These are phyloP conservation scores for Curvularia sp. DNA, from an alignment of 2,329 filamentous ascomycete genomes.

Conservation along the genomic window DNA sequence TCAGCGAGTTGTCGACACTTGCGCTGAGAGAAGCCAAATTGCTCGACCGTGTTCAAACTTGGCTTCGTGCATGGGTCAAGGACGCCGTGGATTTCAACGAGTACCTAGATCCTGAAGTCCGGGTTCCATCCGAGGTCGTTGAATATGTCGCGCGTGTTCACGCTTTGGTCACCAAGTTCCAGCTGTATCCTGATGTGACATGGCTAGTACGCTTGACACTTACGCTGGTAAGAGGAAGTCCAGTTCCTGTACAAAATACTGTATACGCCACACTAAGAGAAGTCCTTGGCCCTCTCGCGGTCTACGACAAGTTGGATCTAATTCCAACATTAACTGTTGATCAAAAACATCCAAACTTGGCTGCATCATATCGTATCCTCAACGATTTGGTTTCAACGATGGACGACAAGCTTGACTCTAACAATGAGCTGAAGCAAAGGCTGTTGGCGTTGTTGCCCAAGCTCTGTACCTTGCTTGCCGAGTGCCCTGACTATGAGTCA, in stretches of 20 bases:
- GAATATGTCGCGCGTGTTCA: conserved; percentile 34
- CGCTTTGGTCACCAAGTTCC: conserved; percentile 32
- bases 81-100: conserved; percentile 31
- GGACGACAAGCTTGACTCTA: conserved; percentile 34
- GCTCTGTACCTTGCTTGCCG: conserved; percentile 43
- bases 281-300: conserved; percentile 23
- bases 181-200: conserved; percentile 29
- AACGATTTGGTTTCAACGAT: conserved; percentile 39
- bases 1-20: conserved; percentile 35
- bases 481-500: conserved; percentile 61
- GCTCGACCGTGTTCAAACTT: conserved; percentile 25
- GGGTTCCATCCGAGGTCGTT: conserved; percentile 18
- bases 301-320: conserved; percentile 33
- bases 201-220: conserved; percentile 37
- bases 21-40: conserved; percentile 28
- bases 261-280: conserved; percentile 25
- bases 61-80: conserved; percentile 34
- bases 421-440: conserved; percentile 33
- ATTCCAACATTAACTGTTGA: conserved; percentile 24
- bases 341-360: conserved; percentile 12
- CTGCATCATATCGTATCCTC: conserved; percentile 34
- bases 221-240: conserved; percentile 26
- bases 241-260: conserved; percentile 20
- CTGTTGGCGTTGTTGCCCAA: conserved; percentile 40
- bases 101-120: conserved; percentile 20